Evolutionary conservation across 768 basidiomycete species (phyloP).

Genomic region (Crepidotus variabilis): DNA sequence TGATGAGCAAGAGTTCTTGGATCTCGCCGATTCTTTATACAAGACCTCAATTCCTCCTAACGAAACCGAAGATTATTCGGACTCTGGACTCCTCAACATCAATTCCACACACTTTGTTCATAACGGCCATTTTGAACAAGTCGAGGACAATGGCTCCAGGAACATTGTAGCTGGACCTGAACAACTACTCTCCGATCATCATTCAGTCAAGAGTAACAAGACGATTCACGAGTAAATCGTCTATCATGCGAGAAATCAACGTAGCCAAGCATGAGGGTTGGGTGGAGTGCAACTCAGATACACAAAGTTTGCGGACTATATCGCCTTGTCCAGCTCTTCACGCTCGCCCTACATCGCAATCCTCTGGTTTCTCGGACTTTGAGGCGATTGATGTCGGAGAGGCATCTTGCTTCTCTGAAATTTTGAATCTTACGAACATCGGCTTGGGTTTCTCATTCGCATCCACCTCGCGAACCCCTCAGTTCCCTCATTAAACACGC

Average conservation of each 20-base stretch:
- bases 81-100: not conserved
- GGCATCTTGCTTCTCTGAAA: not conserved
- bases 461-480: not conserved
- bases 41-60: not conserved
- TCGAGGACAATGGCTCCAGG: not conserved
- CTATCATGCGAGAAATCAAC: not conserved
- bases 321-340: not conserved
- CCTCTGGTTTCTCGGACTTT: not conserved
- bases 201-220: not conserved
- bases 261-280: not conserved
- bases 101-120: not conserved
- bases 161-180: not conserved
- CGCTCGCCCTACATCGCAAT: not conserved
- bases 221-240: not conserved
- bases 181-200: not conserved
- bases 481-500: not conserved
- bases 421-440: not conserved
- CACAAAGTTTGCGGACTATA: not conserved
- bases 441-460: not conserved
- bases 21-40: slow-evolving; percentile 5
- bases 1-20: slow-evolving; percentile 7
- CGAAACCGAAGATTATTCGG: not conserved
- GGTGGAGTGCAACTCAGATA: not conserved
- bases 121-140: not conserved
- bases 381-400: not conserved